phyloP scores from a whole-genome alignment of 768 basidiomycete species.

The Leucogyrophana mollusca region DNA sequence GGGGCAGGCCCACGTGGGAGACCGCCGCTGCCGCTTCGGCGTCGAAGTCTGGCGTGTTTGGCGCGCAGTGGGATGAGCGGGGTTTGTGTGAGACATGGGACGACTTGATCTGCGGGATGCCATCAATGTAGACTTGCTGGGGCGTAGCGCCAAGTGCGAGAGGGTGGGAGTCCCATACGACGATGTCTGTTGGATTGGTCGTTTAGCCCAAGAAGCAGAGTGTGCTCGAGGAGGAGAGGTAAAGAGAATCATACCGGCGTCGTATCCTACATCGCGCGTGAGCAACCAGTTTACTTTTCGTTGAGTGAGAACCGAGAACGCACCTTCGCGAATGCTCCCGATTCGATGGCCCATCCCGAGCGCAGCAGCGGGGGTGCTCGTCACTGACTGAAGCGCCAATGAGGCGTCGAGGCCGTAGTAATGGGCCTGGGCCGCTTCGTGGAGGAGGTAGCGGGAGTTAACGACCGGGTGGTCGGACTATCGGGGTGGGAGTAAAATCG shows the following conservation, averaged over 20 bases:
- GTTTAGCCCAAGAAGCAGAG: too few relatives aligned
- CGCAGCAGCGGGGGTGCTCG: conserved; percentile 61
- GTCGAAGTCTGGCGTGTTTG: conserved; percentile 69
- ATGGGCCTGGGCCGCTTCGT: conserved; percentile 72
- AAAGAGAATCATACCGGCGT: conserved; percentile 36
- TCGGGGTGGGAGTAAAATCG: conserved; percentile 55
- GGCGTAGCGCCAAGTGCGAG: conserved; percentile 75
- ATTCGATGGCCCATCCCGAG: conserved; percentile 77
- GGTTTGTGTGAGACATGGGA: conserved; percentile 40
- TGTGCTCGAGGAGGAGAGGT: too few relatives aligned
- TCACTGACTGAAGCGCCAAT: conserved; percentile 63
- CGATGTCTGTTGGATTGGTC: conserved; percentile 46
- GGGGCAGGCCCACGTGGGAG: conserved; percentile 72
- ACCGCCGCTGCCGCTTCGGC: conserved; percentile 62
- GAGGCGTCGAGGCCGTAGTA: conserved; percentile 61
- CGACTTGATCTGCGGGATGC: conserved; percentile 66
- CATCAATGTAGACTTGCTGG: conserved; percentile 79
- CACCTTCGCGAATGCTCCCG: conserved; percentile 56
- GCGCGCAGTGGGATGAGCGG: conserved; percentile 33
- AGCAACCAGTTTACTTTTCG: too few relatives aligned
- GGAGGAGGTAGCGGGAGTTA: conserved; percentile 66
- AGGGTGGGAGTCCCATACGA: conserved; percentile 77
- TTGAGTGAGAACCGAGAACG: too few relatives aligned
- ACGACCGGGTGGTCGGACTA: conserved; percentile 59
- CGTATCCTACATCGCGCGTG: conserved; percentile 32